Conservation (phyloP, 1,139 yeast species). For the Debaryomyces fabryi region DNA sequence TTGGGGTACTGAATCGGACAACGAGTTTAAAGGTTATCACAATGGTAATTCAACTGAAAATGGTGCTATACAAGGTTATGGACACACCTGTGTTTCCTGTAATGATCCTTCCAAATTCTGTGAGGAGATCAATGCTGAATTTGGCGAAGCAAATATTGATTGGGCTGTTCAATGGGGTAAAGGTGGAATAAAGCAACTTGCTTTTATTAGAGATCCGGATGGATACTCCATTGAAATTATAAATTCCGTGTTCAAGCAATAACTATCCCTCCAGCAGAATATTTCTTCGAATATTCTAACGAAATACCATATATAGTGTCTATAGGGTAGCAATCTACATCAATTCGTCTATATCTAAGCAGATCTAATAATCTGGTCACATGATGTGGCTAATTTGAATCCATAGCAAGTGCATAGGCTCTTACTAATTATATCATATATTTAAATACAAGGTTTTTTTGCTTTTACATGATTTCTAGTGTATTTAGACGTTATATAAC, state of each 20-base stretch:
- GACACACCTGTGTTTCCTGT: slow-evolving; percentile 80
- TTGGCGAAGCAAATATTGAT: slow-evolving; percentile 31
- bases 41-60: slow-evolving; percentile 66
- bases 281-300: not conserved
- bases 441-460: not conserved
- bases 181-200: slow-evolving; percentile 62
- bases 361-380: not conserved
- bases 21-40: slow-evolving; percentile 71
- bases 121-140: slow-evolving; percentile 48
- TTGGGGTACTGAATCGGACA: slow-evolving; percentile 89
- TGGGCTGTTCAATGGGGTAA: slow-evolving; percentile 57
- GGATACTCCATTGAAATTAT: slow-evolving; percentile 77
- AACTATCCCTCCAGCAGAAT: not conserved
- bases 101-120: slow-evolving; percentile 63
- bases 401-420: not conserved
- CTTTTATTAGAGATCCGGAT: slow-evolving; percentile 88
- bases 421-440: not conserved
- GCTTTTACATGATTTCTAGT: slow-evolving; percentile 12
- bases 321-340: not conserved
- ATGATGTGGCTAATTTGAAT: not conserved
- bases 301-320: not conserved
- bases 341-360: not conserved
- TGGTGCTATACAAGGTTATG: slow-evolving; percentile 77
- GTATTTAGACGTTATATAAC: slow-evolving; percentile 14
- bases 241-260: slow-evolving; percentile 27